These are phyloP conservation scores for Taphrina communis DNA, from an alignment of 1,139 yeast genomes.

Conservation along the genomic window DNA sequence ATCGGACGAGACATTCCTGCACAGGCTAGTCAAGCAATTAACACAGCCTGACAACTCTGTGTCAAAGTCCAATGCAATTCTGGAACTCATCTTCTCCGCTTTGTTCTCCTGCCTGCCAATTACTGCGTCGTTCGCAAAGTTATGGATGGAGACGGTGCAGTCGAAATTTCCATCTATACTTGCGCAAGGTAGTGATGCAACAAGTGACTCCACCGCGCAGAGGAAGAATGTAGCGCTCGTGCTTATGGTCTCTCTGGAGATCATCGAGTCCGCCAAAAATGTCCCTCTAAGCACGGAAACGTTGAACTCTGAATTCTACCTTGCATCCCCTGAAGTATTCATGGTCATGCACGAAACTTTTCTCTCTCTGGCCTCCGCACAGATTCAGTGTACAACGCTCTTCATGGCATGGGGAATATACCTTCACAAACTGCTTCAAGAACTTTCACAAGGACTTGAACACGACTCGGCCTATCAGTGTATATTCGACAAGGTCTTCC, in stretches of 20 bases:
- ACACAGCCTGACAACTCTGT: not conserved
- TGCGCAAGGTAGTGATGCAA: not conserved
- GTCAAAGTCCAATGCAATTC: slow-evolving; percentile 3
- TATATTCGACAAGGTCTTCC: slow-evolving; percentile 21
- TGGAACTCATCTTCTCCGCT: slow-evolving; percentile 31
- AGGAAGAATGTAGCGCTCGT: not conserved
- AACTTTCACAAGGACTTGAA: slow-evolving; percentile 2
- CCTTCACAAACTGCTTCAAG: slow-evolving; percentile 20
- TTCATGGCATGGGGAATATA: slow-evolving; percentile 39
- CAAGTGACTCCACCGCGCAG: not conserved
- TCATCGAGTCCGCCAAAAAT: slow-evolving; percentile 24
- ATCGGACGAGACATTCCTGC: slow-evolving; percentile 6
- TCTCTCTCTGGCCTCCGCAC: slow-evolving; percentile 3
- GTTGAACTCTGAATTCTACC: slow-evolving; percentile 15
- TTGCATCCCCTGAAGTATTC: slow-evolving; percentile 21
- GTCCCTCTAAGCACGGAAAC: slow-evolving; percentile 15
- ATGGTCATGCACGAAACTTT: slow-evolving; percentile 8
- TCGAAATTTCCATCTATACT: not conserved
- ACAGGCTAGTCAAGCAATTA: not conserved
- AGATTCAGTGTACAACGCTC: not conserved
- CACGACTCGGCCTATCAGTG: slow-evolving; percentile 19
- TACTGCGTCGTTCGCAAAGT: slow-evolving; percentile 17
- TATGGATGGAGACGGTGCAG: slow-evolving; percentile 19
- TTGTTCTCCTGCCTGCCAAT: slow-evolving; percentile 23
- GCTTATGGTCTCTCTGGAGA: slow-evolving; percentile 21